Conservation (phyloP, 192 early-diverging fungal species). For the Mortierella hygrophila region DNA sequence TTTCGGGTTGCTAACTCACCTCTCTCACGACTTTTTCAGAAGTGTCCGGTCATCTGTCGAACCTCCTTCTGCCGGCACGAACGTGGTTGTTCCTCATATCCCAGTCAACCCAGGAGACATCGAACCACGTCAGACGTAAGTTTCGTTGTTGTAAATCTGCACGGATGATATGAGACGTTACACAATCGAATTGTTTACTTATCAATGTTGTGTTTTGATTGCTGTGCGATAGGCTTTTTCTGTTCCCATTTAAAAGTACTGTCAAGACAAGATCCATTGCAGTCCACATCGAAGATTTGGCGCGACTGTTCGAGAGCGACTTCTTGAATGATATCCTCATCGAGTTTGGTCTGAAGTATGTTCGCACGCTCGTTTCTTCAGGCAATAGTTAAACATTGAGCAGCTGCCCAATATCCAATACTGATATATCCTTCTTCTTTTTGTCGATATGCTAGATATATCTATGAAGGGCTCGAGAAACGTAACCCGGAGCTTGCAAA, state of each 20-base stretch:
- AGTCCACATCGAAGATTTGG: slow-evolving; percentile 69
- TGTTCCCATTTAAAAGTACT: slow-evolving; percentile 42
- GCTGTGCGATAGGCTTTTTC: slow-evolving; percentile 15
- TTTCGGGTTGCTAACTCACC: not conserved
- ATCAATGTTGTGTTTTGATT: not conserved
- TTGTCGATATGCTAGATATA: slow-evolving; percentile 13
- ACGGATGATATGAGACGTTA: not conserved
- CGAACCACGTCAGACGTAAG: not conserved
- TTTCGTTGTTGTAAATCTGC: not conserved
- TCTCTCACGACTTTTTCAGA: not conserved
- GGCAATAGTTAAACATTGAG: not conserved
- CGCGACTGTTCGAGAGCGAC: slow-evolving; percentile 73
- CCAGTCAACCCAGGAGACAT: not conserved
- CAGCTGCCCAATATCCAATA: not conserved
- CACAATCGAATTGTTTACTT: not conserved
- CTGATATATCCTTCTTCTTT: not conserved
- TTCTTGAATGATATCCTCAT: slow-evolving; percentile 90
- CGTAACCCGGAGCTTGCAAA: slow-evolving; percentile 56
- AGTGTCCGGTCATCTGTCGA: too few relatives aligned
- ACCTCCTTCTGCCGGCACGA: not conserved
- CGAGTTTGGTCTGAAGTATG: slow-evolving; percentile 84
- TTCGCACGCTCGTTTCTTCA: not conserved
- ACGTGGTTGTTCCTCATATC: not conserved
- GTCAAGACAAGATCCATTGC: slow-evolving; percentile 62
- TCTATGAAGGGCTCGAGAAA: slow-evolving; percentile 53